Base-by-base conservation (phyloP, 257 asterid genomes). In the Scutellaria baicalensis region DNA sequence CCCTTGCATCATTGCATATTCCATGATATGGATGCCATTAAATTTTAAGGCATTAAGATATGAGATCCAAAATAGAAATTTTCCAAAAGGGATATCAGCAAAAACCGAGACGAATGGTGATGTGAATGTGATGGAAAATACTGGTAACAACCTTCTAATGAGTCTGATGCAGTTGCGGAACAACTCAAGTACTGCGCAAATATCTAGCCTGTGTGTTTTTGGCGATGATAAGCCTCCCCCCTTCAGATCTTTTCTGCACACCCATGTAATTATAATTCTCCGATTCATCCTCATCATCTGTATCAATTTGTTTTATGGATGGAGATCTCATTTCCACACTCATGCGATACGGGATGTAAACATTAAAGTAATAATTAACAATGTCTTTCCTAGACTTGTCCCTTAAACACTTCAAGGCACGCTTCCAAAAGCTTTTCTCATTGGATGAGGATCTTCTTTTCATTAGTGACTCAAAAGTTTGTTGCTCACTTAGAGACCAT, bases 401-500 rank as follows among this genome's bases (percentile, higher is more conserved):
- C 0, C 90, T 80, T 55, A 87, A 68, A 77, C 76, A 69, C 77
- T 84, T 88, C 76, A 79, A 73, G 40, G 85, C 88, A 13, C 56
- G 86, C 59, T 84, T 84, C 87, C 86, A 43, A 67, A 87, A 87
- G 78, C 75, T 74, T 58, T 83, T 87, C 33, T 79, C 81, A 59
- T 75, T 60, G 33, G 81, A 68, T 16, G 66, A 51, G 14, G 78
- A 63, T 42, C 70, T 78, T 69, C 3, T 65, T 80, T 80, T 84
- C 77, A 87, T 75, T n/a, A 87, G 70, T 11, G 83, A 68, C 73
- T 80, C 89, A 16, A 84, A 83, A 42, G 63, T 73, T 63, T 75
- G 61, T 69, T 82, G 82, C 57, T 92, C 95, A 80, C 83, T 79
- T 12, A 11, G 3, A 16, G 92, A 78, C 97, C 97, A 89, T 12